These are phyloP conservation scores for Eleusine coracana DNA, from an alignment of 176 grass and related monocot species.

Conservation along the genomic window DNA sequence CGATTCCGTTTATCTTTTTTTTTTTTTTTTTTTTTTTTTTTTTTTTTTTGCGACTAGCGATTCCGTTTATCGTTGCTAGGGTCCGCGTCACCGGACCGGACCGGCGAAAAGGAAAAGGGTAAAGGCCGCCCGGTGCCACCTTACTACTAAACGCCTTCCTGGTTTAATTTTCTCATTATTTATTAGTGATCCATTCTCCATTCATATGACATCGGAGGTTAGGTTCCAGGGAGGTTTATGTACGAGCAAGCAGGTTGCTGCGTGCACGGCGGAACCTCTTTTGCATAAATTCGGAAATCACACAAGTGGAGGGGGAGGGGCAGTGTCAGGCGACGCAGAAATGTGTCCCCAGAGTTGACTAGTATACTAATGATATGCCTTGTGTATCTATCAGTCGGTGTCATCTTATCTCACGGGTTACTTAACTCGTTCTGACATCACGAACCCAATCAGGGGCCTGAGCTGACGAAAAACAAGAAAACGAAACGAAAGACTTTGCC, in stretches of 20 bases:
- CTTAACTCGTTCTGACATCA: not conserved
- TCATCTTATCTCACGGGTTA: not conserved
- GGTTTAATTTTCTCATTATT: too few species aligned
- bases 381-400: not conserved
- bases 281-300: not conserved
- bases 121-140: too few species aligned
- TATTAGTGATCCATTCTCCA: too few species aligned
- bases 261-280: not conserved
- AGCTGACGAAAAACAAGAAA: not conserved
- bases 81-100: conserved; percentile 6
- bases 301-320: not conserved
- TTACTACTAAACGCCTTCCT: too few species aligned
- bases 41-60: too few species aligned
- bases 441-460: not conserved
- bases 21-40: too few species aligned
- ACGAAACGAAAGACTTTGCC: not conserved
- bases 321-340: not conserved
- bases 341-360: not conserved
- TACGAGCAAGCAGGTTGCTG: not conserved
- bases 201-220: too few species aligned
- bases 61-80: not conserved
- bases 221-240: too few species aligned
- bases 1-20: not conserved
- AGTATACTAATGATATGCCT: not conserved
- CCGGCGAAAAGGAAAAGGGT: not conserved